Evolutionary conservation across 2,329 filamentous ascomycete species (phyloP), one percentile per base, ranked within the genome.

Genomic region (Fusarium clavum): DNA sequence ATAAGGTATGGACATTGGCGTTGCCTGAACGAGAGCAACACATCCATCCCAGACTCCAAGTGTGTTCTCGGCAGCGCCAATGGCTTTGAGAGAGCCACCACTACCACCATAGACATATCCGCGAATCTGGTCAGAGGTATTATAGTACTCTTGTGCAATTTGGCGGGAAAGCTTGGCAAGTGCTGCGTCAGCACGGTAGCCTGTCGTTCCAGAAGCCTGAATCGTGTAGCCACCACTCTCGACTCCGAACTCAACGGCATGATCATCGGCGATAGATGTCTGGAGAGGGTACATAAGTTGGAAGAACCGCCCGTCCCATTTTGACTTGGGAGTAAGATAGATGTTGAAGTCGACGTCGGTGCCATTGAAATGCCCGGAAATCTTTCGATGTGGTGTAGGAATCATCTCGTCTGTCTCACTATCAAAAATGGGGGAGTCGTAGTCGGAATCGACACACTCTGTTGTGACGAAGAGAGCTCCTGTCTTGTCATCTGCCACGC

Each of bases 111-210:
- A 74, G 9, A 18, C 18, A 11, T 75, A 75, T 1, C 73, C 73
- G 14, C 71, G 68, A 16, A 75, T 74, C 2, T 61, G 29, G 3
- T 27, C 6, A 13, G 52, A n/a, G 3, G 32, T 18, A 4, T 55
- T 40, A 27, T 74, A 75, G 46, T 72, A 69, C 2, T 60, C 20
- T 11, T 14, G 29, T 3, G 73, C 72, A 16, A 75, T 12, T 3
- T n/a, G 24, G 8, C 64, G 62, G 4, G 72, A 67, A 18, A 71
- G 47, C 34, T 70, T 73, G 11, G 72, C 73, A 2, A 65, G 30
- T 3, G 73, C 72, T 14, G 73, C 73, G 20, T 75, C 72, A 3
- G 67, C 71, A 5, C 71, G 69, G 44, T 70, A 75, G 2, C 72
- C 71, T 2, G 10, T 29, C 1, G 27, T 24, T 12, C 69, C 72